A percentile compares a stretch with the other conserved stretches of the same genome.
Conservation (phyloP, 257 asterid species). For the Solanum chilense region DNA sequence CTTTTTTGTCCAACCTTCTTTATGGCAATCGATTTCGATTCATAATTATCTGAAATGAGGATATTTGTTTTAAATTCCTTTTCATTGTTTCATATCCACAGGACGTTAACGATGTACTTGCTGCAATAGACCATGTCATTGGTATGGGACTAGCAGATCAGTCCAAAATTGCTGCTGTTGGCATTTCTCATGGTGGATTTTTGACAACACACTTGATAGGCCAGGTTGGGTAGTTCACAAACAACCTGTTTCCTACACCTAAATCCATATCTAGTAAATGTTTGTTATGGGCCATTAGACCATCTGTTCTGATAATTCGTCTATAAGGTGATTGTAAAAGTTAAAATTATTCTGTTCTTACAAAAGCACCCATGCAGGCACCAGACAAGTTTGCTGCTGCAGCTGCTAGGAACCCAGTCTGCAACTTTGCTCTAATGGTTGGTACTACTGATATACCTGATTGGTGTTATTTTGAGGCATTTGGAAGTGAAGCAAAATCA, state of each 20-base stretch:
- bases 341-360: background rate
- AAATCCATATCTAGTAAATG: background rate
- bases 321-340: background rate
- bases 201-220: conserved; percentile 91
- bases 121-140: conserved; percentile 56
- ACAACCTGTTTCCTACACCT: background rate
- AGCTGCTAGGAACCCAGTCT: conserved; percentile 81
- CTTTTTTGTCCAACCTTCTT: background rate
- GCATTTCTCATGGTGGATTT: conserved; percentile 98
- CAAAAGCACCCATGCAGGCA: conserved; percentile 33
- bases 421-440: conserved; percentile 84
- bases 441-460: conserved; percentile 93
- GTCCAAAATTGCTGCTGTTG: conserved; percentile 67
- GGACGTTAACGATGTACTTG: conserved; percentile 84
- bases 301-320: background rate
- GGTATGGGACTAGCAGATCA: conserved; percentile 68
- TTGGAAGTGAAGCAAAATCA: conserved; percentile 60
- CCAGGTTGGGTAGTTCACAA: conserved; percentile 38
- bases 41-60: background rate
- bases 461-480: conserved; percentile 68
- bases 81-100: conserved; percentile 2
- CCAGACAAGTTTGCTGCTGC: conserved; percentile 83
- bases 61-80: background rate
- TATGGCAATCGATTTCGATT: background rate
- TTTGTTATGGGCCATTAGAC: background rate